Conservation (phyloP, 2,329 filamentous ascomycete genomes). For the Calonectria montana region DNA sequence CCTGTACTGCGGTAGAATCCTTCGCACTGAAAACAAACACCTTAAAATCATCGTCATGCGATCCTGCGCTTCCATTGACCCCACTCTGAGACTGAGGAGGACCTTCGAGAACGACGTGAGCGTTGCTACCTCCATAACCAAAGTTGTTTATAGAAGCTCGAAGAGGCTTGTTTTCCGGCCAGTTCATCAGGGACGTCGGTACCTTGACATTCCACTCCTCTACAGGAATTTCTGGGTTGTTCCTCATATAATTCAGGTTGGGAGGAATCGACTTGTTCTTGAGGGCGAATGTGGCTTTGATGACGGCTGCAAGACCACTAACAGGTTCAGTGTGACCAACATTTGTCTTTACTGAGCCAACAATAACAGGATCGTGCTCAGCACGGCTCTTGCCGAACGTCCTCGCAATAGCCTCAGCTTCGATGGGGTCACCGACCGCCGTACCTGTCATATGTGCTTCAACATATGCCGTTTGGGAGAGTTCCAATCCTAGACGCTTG, state of each 20-base stretch:
- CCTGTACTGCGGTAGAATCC: background rate
- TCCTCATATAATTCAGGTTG: background rate
- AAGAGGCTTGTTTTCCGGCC: background rate
- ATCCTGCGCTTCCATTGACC: too few species aligned
- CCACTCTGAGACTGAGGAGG: background rate
- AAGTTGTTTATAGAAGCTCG: background rate
- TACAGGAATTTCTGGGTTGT: background rate
- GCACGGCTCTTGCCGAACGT: background rate
- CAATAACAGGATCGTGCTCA: background rate
- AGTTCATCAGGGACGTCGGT: background rate
- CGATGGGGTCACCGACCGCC: background rate
- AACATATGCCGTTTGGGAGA: background rate
- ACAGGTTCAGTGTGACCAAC: conserved; percentile 31
- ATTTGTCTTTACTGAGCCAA: conserved; percentile 32
- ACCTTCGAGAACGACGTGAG: conserved; percentile 19
- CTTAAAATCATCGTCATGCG: background rate
- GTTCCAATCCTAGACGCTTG: background rate
- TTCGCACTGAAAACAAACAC: background rate
- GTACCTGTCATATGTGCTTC: conserved; percentile 9
- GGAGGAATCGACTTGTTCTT: conserved; percentile 4
- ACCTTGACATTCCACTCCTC: background rate
- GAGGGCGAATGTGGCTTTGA: conserved; percentile 26
- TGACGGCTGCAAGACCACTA: conserved; percentile 19
- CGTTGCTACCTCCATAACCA: conserved; percentile 7
- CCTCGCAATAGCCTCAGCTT: background rate